Evolutionary conservation across 2,329 filamentous ascomycete species (phyloP).

Genomic region (Myrmaecium sp.): DNA sequence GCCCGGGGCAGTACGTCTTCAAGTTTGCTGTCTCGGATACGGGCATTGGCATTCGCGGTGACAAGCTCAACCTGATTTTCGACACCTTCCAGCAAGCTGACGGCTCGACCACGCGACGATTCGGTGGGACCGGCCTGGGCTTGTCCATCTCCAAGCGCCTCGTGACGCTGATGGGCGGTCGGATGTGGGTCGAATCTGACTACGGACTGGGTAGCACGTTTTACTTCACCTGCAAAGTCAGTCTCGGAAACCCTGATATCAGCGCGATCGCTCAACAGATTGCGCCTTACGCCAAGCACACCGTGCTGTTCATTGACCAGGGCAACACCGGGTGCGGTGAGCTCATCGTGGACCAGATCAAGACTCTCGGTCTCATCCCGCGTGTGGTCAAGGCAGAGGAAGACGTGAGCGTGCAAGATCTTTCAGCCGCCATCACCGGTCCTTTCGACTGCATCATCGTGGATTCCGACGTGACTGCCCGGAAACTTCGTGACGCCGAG

Average conservation of each 20-base stretch:
- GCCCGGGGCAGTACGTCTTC: conserved; percentile 69
- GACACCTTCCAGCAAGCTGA: conserved; percentile 98
- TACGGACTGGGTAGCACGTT: conserved; percentile 86
- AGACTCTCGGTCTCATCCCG: conserved; percentile 61
- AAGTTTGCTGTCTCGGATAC: conserved; percentile 94
- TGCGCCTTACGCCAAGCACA: conserved; percentile 78
- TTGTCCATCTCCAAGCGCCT: conserved; percentile 89
- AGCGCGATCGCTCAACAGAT: conserved; percentile 67
- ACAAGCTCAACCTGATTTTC: conserved; percentile 94
- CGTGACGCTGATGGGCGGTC: conserved; percentile 90
- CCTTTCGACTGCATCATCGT: conserved; percentile 86
- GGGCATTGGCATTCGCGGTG: conserved; percentile 86
- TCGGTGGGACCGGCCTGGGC: conserved; percentile 85
- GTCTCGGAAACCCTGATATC: conserved; percentile 64
- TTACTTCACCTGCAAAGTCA: conserved; percentile 89
- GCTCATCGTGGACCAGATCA: conserved; percentile 64
- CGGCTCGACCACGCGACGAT: conserved; percentile 88
- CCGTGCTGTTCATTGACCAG: conserved; percentile 89
- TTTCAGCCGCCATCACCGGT: conserved; percentile 10
- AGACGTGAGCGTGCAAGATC: conserved; percentile 43
- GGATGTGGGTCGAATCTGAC: conserved; percentile 88
- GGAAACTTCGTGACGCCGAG: conserved; percentile 67
- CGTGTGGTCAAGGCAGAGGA: conserved; percentile 66
- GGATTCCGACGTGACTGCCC: conserved; percentile 82
- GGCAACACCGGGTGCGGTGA: conserved; percentile 60